Conservation (phyloP, 257 asterid species). For the Coffea eugenioides region DNA sequence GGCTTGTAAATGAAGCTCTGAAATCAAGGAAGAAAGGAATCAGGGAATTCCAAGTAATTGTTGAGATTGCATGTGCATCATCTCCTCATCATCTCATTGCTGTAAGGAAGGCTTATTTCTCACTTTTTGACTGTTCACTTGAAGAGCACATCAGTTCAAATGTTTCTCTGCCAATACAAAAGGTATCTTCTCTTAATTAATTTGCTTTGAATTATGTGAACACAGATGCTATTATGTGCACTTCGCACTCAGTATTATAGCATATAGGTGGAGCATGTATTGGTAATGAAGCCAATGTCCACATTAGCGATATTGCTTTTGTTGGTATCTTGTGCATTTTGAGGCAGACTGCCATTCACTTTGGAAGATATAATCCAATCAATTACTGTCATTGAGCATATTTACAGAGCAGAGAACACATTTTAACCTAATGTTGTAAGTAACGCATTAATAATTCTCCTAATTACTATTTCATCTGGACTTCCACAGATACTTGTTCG, state of each 20-base stretch:
- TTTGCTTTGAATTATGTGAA: background rate
- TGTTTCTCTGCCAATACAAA: slow-evolving; percentile 54
- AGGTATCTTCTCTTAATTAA: slow-evolving; percentile 26
- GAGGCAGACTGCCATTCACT: background rate
- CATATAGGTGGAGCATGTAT: background rate
- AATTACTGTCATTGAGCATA: background rate
- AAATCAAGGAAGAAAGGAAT: slow-evolving; percentile 41
- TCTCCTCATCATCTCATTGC: slow-evolving; percentile 66
- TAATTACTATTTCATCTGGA: background rate
- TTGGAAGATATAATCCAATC: background rate
- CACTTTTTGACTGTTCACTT: slow-evolving; percentile 54
- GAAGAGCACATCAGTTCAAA: slow-evolving; percentile 63
- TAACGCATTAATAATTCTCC: background rate
- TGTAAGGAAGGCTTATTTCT: slow-evolving; percentile 57
- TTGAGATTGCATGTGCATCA: slow-evolving; percentile 74
- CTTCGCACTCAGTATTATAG: background rate
- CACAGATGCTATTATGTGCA: background rate
- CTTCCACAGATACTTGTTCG: slow-evolving; percentile 51
- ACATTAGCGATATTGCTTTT: no score
- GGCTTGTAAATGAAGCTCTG: slow-evolving; percentile 59
- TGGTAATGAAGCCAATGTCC: background rate
- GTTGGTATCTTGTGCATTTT: background rate
- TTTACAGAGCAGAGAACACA: background rate
- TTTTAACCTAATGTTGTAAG: background rate
- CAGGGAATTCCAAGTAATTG: slow-evolving; percentile 50